Evolutionary conservation across 2,329 filamentous ascomycete genomes (phyloP).

Genomic region (Akanthomyces muscarius): DNA sequence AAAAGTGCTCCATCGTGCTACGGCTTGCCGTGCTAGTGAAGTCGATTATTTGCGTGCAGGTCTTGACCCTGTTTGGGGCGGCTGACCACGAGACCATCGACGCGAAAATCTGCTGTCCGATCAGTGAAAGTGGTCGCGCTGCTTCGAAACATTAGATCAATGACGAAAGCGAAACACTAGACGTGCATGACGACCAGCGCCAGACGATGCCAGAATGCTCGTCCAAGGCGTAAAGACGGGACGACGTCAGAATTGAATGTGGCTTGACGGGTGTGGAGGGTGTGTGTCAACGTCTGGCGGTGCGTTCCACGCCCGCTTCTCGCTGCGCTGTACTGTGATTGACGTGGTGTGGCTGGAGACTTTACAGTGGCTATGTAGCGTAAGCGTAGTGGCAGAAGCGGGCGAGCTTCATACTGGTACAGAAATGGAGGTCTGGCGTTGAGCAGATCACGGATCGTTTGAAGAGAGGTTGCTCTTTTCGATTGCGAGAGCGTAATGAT

Average conservation of each 20-base stretch:
- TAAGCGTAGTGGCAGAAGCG: no score
- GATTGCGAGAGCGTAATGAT: neutral
- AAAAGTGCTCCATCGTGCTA: neutral
- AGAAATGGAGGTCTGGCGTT: no score
- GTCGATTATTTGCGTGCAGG: neutral
- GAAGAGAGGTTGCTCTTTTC: neutral
- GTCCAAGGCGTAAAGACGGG: neutral
- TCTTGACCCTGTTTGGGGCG: no score
- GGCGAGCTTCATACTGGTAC: no score
- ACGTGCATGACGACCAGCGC: neutral
- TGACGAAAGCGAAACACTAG: neutral
- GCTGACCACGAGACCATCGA: neutral
- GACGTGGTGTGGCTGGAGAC: neutral
- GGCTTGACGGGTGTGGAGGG: slow-evolving; percentile 11
- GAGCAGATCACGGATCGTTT: neutral
- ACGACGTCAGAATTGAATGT: slow-evolving; percentile 15
- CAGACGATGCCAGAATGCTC: neutral
- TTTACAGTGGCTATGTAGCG: neutral
- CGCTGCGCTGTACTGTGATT: neutral
- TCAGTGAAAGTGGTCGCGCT: neutral
- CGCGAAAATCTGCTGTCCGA: neutral
- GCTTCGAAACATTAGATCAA: neutral
- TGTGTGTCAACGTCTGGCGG: neutral
- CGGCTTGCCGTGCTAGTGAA: neutral
- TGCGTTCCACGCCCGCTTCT: neutral